Evolutionary conservation across 2,329 filamentous ascomycete genomes (phyloP).

Genomic region (Botryotinia narcissicola): DNA sequence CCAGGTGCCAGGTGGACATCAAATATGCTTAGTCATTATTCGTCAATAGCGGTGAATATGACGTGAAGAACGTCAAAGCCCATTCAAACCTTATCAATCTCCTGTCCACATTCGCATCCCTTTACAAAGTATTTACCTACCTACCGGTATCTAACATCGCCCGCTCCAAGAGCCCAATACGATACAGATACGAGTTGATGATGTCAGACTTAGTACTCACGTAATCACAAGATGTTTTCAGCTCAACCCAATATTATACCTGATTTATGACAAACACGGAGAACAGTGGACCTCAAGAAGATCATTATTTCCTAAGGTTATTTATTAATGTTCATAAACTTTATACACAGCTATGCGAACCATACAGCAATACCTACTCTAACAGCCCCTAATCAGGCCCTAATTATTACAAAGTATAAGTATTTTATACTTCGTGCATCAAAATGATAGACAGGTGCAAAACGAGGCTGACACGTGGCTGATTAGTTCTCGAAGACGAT

Average conservation of each 20-base stretch:
- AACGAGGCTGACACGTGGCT: background rate
- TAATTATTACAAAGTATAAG: background rate
- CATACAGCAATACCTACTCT: background rate
- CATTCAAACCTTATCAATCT: background rate
- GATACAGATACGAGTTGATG: background rate
- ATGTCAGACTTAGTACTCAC: background rate
- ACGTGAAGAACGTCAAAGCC: background rate
- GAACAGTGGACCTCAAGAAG: conserved; percentile 1
- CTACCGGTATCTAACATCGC: background rate
- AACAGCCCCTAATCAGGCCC: background rate
- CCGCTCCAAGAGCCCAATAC: background rate
- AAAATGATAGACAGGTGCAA: background rate
- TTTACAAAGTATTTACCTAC: background rate
- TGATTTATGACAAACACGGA: background rate
- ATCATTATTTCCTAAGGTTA: background rate
- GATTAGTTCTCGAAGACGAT: background rate
- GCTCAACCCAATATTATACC: background rate
- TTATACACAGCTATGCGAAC: too few relatives aligned
- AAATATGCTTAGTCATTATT: background rate
- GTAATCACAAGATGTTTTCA: background rate
- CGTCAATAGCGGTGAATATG: background rate
- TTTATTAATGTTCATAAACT: background rate
- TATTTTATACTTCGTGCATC: background rate
- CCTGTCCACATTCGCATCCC: background rate
- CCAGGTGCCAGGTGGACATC: background rate